Evolutionary conservation across 2,329 filamentous ascomycete species (phyloP).

Genomic region (Endoconidiophora laricicola): DNA sequence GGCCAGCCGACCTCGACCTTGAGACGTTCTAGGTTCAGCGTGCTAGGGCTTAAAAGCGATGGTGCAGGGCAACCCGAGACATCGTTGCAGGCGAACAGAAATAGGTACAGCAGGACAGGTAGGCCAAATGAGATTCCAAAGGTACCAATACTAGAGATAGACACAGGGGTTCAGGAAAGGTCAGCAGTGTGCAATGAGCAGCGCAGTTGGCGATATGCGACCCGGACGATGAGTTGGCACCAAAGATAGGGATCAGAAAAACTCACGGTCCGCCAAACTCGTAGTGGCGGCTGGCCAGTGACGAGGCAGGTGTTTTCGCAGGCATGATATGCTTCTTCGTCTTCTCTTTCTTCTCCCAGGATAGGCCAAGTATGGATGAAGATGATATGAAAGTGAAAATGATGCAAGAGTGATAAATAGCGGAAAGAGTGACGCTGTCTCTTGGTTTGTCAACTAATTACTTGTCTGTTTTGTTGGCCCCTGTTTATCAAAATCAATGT

Average conservation of each 20-base stretch:
- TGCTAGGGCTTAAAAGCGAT: constrained; percentile 56
- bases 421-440: too few species aligned
- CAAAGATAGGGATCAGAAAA: neutral
- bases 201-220: neutral
- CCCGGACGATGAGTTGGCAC: neutral
- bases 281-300: constrained; percentile 26
- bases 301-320: constrained; percentile 15
- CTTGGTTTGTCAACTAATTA: neutral
- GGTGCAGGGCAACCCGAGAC: constrained; percentile 79
- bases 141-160: constrained; percentile 49
- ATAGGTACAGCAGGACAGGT: constrained; percentile 60
- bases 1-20: constrained; percentile 76
- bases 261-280: constrained; percentile 37
- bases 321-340: neutral
- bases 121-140: constrained; percentile 64
- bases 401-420: too few species aligned
- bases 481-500: neutral
- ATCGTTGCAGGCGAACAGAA: constrained; percentile 83
- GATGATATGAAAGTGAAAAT: neutral
- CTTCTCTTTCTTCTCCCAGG: neutral
- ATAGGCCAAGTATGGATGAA: too few species aligned
- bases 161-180: neutral
- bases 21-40: constrained; percentile 52
- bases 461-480: neutral
- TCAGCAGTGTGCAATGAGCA: neutral